phyloP scores from a whole-genome alignment of 352 stramenopile genomes.

The Globisporangium emineosum region DNA sequence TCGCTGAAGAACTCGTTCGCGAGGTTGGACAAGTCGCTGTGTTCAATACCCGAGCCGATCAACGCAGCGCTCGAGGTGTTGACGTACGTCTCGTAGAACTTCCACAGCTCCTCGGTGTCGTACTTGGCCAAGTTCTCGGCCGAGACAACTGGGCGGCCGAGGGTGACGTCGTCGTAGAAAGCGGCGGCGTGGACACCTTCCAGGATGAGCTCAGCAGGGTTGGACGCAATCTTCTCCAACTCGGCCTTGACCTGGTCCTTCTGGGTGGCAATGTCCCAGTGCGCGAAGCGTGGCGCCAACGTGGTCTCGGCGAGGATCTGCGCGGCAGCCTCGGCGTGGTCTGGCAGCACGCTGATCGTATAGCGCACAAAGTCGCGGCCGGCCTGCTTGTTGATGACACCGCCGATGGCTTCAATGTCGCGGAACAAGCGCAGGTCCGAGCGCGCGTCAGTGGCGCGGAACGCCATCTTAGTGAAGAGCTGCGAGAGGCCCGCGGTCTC shows the following conservation, averaged over 20 bases:
- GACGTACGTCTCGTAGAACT: constrained; percentile 70
- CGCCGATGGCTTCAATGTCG: constrained; percentile 79
- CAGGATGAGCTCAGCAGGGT: constrained; percentile 42
- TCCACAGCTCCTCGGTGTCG: constrained; percentile 39
- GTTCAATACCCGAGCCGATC: constrained; percentile 57
- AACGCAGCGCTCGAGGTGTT: constrained; percentile 60
- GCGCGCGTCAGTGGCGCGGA: constrained; percentile 65
- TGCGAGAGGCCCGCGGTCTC: constrained; percentile 72
- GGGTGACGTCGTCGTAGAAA: constrained; percentile 78
- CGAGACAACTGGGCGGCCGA: constrained; percentile 49
- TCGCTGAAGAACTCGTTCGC: constrained; percentile 63
- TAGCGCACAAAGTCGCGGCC: constrained; percentile 78
- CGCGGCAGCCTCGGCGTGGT: constrained; percentile 61
- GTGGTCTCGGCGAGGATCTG: constrained; percentile 80
- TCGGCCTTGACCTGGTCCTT: constrained; percentile 67
- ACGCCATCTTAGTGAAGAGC: constrained; percentile 82
- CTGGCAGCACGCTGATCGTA: constrained; percentile 69
- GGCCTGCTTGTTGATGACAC: constrained; percentile 51
- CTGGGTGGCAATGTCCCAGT: constrained; percentile 75
- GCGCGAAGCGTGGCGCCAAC: constrained; percentile 67
- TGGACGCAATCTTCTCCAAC: constrained; percentile 33
- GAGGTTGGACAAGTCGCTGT: constrained; percentile 57
- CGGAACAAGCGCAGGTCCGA: constrained; percentile 82
- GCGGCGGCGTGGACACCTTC: constrained; percentile 70
- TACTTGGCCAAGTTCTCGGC: constrained; percentile 58